Conservation (phyloP, 805 yeast genomes). For the Metschnikowia chrysomelidarum region DNA sequence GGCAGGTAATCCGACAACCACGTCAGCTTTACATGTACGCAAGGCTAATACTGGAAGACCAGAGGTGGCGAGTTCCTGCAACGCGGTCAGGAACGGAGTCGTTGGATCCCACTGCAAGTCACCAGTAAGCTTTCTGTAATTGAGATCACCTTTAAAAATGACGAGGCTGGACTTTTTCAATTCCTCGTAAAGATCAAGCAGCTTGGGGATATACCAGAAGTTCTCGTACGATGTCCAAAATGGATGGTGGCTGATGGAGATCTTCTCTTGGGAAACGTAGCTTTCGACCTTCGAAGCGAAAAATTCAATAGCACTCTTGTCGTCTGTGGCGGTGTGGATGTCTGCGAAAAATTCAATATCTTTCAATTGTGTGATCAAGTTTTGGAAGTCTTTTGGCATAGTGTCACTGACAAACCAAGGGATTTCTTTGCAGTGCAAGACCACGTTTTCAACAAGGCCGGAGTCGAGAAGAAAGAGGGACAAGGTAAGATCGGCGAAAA, state of each 20-base stretch:
- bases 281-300: conserved; percentile 23
- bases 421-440: conserved; percentile 81
- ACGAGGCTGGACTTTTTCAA: conserved; percentile 65
- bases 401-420: conserved; percentile 99
- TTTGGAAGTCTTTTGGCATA: conserved; percentile 72
- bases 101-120: conserved; percentile 86
- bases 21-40: conserved; percentile 96
- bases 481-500: conserved; percentile 75
- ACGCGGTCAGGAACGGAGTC: conserved; percentile 68
- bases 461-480: conserved; percentile 53
- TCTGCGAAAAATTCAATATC: conserved; percentile 52
- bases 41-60: conserved; percentile 66
- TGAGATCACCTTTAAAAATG: conserved; percentile 92
- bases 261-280: conserved; percentile 22
- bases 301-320: conserved; percentile 21
- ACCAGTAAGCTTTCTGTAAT: conserved; percentile 90
- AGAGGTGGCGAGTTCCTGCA: conserved; percentile 62
- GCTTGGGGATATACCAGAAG: conserved; percentile 73
- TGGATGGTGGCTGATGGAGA: conserved; percentile 46
- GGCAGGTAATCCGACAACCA: conserved; percentile 74
- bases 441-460: conserved; percentile 59
- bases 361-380: conserved; percentile 54
- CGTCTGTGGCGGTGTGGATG: conserved; percentile 20
- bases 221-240: conserved; percentile 87
- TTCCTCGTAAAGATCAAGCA: conserved; percentile 58